These are phyloP conservation scores for Cladosporium cucumerinum DNA, from an alignment of 2,329 filamentous ascomycete genomes.

Conservation along the genomic window DNA sequence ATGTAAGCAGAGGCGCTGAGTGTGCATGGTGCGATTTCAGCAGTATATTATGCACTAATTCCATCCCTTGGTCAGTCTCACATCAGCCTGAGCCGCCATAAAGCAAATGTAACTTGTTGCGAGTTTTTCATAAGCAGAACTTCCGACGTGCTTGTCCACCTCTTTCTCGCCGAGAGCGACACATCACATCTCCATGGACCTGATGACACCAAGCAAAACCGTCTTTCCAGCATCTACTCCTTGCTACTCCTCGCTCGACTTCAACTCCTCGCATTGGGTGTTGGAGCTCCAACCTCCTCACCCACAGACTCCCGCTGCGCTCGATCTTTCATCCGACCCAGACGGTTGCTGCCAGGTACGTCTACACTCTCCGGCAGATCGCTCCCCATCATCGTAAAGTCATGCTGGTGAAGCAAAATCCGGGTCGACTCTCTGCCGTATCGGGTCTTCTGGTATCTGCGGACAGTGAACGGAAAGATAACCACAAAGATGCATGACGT, in stretches of 20 bases:
- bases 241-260: background rate
- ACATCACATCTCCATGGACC: background rate
- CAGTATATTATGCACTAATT: background rate
- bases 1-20: background rate
- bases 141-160: background rate
- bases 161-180: background rate
- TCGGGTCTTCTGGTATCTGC: constrained; percentile 26
- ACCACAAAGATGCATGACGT: constrained; percentile 29
- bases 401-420: constrained; percentile 26
- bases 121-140: background rate
- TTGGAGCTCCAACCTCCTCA: background rate
- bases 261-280: background rate
- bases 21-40: background rate
- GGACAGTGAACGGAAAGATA: constrained; percentile 29
- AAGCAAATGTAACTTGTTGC: background rate
- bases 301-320: constrained; percentile 15
- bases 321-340: constrained; percentile 10
- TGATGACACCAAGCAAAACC: background rate
- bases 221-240: background rate
- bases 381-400: constrained; percentile 36
- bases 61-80: background rate
- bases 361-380: constrained; percentile 34
- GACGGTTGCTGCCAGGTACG: constrained; percentile 15
- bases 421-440: constrained; percentile 29
- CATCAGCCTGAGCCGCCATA: background rate